Conservation (phyloP, 345 rosid genomes). For the Populus davidiana region DNA sequence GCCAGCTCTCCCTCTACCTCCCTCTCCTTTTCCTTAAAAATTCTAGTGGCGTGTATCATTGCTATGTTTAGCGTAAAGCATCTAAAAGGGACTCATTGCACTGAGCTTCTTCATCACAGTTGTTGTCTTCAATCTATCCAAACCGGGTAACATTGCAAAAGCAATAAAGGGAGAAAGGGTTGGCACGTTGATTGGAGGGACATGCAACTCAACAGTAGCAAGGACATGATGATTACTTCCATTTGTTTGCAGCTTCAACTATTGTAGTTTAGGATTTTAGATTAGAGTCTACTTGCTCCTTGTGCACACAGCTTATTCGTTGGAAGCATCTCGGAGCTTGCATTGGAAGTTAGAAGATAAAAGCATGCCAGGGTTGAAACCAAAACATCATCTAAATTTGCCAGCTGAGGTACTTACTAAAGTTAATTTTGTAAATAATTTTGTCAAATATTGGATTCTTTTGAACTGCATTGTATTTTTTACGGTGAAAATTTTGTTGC, state of each 20-base stretch:
- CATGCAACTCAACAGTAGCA: conserved; percentile 41
- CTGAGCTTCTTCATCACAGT: conserved; percentile 41
- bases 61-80: neutral
- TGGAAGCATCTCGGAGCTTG: conserved; percentile 7
- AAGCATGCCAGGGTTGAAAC: neutral
- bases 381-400: neutral
- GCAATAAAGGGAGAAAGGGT: conserved; percentile 91
- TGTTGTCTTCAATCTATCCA: conserved; percentile 79
- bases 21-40: neutral
- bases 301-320: neutral
- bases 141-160: conserved; percentile 76
- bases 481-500: neutral
- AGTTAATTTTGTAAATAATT: neutral
- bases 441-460: neutral
- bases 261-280: neutral
- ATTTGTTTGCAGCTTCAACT: neutral
- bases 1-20: neutral
- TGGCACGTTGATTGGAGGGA: conserved; percentile 77
- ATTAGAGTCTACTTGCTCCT: neutral
- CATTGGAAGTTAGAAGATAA: neutral
- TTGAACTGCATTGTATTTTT: neutral
- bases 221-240: conserved; percentile 14
- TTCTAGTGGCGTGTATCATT: neutral
- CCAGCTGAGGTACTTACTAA: neutral
- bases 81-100: neutral